A percentile compares a stretch with the other conserved stretches of the same genome.
Evolutionary conservation across 257 asterid species (phyloP).

Genomic region (Solanum corneliomulleri): DNA sequence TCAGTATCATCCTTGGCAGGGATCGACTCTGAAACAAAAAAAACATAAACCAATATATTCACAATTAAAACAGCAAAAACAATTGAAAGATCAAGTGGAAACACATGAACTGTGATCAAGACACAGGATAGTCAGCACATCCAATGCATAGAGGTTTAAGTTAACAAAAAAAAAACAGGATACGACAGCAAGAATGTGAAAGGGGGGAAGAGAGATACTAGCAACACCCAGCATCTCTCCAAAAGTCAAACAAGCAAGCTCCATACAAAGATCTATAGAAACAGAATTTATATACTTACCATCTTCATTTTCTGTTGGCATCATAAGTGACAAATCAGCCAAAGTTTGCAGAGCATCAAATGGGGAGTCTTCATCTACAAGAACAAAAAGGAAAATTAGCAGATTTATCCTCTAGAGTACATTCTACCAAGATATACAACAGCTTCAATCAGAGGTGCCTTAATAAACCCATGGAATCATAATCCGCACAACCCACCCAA

Average conservation of each 20-base stretch:
- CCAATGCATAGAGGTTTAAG: not conserved
- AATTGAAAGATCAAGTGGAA: not conserved
- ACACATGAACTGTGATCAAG: not conserved
- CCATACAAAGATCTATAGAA: not conserved
- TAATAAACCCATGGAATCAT: not conserved
- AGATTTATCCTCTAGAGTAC: not conserved
- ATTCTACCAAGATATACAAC: not conserved
- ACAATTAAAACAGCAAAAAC: not conserved
- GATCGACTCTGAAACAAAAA: conserved; percentile 17
- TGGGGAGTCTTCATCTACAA: conserved; percentile 56
- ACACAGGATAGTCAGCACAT: not conserved
- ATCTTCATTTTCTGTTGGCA: conserved; percentile 62
- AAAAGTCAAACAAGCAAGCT: not conserved
- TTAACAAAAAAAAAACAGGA: not conserved
- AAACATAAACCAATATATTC: not conserved
- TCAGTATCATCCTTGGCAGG: conserved; percentile 27
- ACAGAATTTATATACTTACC: conserved; percentile 31
- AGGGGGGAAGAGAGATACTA: not conserved
- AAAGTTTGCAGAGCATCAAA: conserved; percentile 76
- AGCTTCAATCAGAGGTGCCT: not conserved
- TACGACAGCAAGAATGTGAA: not conserved
- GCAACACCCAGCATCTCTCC: not conserved
- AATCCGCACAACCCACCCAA: not conserved
- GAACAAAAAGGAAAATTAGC: not conserved
- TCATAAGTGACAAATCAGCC: conserved; percentile 73